Percentiles rank a stretch among this genome's conserved stretches.
Conservation (phyloP, 2,329 filamentous ascomycete genomes). For the Penicillium sp. region DNA sequence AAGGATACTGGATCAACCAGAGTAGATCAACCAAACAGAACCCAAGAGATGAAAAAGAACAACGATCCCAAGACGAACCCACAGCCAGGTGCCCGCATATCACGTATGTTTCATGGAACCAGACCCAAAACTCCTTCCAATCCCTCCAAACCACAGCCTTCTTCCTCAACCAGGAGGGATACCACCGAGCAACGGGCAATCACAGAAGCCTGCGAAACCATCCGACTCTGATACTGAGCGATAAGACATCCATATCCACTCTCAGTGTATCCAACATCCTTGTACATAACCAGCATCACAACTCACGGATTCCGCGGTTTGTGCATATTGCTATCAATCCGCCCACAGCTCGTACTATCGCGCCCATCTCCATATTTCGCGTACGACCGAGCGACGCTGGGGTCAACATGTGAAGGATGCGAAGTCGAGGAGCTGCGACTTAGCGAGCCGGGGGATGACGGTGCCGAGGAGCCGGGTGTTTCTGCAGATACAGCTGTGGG, state of each 20-base stretch:
- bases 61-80: neutral
- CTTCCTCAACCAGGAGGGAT: neutral
- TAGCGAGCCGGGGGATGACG: slow-evolving; percentile 19
- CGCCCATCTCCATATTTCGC: slow-evolving; percentile 12
- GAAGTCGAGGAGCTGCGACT: slow-evolving; percentile 25
- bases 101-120: neutral
- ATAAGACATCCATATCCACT: neutral
- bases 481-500: slow-evolving; percentile 14
- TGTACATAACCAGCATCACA: neutral
- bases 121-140: neutral
- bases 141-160: neutral
- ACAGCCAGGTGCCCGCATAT: neutral
- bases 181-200: neutral
- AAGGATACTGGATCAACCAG: neutral
- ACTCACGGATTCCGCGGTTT: slow-evolving; percentile 14
- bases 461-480: slow-evolving; percentile 18
- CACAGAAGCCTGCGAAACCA: neutral
- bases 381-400: slow-evolving; percentile 6
- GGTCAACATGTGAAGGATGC: slow-evolving; percentile 17
- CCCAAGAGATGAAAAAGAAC: neutral
- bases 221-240: neutral
- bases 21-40: neutral
- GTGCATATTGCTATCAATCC: slow-evolving; percentile 9
- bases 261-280: neutral
- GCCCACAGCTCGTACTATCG: slow-evolving; percentile 15